Evolutionary conservation across 1,284 basidiomycete genomes (phyloP), one percentile per base, ranked within the genome.

Genomic region (Puccinia coronata): DNA sequence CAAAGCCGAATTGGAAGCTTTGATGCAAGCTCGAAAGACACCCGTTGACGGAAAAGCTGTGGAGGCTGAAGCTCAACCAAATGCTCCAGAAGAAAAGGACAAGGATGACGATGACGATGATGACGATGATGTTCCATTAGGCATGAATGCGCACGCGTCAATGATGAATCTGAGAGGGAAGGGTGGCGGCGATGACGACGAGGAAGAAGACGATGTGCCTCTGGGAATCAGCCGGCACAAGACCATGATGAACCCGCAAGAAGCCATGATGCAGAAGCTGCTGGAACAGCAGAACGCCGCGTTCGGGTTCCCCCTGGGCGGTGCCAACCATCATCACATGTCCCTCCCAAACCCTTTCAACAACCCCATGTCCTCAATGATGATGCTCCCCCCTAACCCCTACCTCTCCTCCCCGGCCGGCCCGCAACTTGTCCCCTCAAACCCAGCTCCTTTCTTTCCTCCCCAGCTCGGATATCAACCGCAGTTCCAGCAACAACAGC

Each of bases 121-220:
- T 57, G 78, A 80, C 53, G 75, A 78, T 41, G 59, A 78, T 57
- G 39, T 79, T 2, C 77, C 77, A 41, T 59, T 79, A 53, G 77
- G 77, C 8, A 79, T 79, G 59, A 63, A 63, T 12, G 34, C 59
- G 34, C 59, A 63, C 28, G 59, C 34, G 0, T 67, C 57, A 63
- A 28, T 61, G 61, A 47, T 61, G 31, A 51, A 55, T 49, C 23
- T 77, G 36, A 23, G 23, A 51, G n/a, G 53, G 14, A 53, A 53
- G 23, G 39, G 18, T 12, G 28, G 49, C 36, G 43, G n/a, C 61
- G 28, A 39, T 61, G 43, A 43, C 5, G 73, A 61, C 12, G 55
- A 31, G 4, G 47, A 49, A 61, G 57, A 57, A 41, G 75, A 77
- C 55, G 53, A 79, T 47, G 53, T 79, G n/a, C 77, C 77, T 59